Evolutionary conservation across 2,329 filamentous ascomycete genomes (phyloP).

Genomic region (Tolypocladium sp.): DNA sequence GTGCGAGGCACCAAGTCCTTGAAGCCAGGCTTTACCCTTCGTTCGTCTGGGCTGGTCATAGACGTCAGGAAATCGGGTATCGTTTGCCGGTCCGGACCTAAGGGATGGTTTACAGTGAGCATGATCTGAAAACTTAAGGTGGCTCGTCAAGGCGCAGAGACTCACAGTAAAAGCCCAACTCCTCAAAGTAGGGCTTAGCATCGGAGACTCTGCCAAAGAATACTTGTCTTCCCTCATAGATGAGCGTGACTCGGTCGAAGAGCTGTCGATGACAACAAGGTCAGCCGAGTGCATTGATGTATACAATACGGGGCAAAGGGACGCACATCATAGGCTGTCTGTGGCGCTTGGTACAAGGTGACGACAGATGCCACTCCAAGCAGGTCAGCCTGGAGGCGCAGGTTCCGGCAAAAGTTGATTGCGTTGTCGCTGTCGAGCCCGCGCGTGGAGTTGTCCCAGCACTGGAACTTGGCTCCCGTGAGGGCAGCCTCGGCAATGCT

Average conservation of each 20-base stretch:
- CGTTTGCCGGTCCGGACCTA: slow-evolving; percentile 52
- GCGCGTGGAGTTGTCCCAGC: slow-evolving; percentile 65
- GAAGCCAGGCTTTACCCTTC: slow-evolving; percentile 44
- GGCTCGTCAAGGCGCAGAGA: too few species aligned
- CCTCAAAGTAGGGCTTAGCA: slow-evolving; percentile 56
- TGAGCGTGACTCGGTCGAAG: slow-evolving; percentile 48
- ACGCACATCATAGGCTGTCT: slow-evolving; percentile 47
- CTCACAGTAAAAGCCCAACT: slow-evolving; percentile 52
- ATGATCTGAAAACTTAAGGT: too few species aligned
- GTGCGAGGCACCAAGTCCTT: slow-evolving; percentile 48
- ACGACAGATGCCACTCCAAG: slow-evolving; percentile 57
- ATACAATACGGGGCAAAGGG: too few species aligned
- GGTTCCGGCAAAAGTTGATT: slow-evolving; percentile 64
- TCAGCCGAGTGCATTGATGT: too few species aligned
- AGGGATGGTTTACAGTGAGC: too few species aligned
- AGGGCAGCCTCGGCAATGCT: slow-evolving; percentile 53
- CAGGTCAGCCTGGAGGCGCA: slow-evolving; percentile 58
- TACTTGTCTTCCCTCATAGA: slow-evolving; percentile 54
- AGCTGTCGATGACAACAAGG: slow-evolving; percentile 9
- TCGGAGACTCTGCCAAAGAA: slow-evolving; percentile 51
- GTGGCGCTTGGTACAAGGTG: slow-evolving; percentile 64
- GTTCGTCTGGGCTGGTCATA: slow-evolving; percentile 52
- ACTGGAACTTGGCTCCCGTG: slow-evolving; percentile 48
- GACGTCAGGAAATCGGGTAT: slow-evolving; percentile 65
- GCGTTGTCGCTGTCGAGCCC: slow-evolving; percentile 69